Conservation (phyloP, 345 rosid species). For the Salix exigua region DNA sequence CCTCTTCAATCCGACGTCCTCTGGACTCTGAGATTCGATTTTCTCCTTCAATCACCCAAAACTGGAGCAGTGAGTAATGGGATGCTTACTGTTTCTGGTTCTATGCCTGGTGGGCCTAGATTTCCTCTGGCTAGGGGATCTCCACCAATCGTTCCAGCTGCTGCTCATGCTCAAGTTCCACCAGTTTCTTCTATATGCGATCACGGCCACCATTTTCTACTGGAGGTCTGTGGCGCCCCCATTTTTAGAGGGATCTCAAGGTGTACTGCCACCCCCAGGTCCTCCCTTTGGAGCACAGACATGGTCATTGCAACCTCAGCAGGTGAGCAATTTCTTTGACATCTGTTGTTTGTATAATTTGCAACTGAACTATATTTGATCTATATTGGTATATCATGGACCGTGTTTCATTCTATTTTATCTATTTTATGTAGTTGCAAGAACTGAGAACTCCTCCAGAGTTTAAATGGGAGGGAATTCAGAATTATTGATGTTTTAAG, state of each 20-base stretch:
- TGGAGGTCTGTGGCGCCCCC: conserved; percentile 22
- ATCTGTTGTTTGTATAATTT: background rate
- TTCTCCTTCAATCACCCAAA: conserved; percentile 34
- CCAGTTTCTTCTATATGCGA: no score
- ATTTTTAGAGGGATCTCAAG: conserved; percentile 41
- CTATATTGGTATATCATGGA: background rate
- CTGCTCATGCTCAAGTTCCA: conserved; percentile 47
- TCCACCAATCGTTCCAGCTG: conserved; percentile 39
- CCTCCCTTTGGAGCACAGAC: conserved; percentile 54
- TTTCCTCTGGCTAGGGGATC: conserved; percentile 47
- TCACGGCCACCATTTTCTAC: conserved; percentile 29
- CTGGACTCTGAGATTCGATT: background rate
- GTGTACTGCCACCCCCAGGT: conserved; percentile 36
- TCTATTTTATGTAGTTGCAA: no score
- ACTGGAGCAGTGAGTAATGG: conserved; percentile 47
- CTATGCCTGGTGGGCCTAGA: conserved; percentile 14
- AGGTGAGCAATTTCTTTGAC: conserved; percentile 18
- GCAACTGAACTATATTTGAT: background rate
- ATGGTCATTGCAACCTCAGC: conserved; percentile 32
- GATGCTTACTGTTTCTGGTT: conserved; percentile 36
- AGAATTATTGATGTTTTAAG: no score
- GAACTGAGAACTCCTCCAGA: no score
- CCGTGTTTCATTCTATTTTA: background rate
- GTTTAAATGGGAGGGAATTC: no score
- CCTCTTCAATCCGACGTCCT: conserved; percentile 25